phyloP scores from a whole-genome alignment of 2,329 filamentous ascomycete species.

The Ophiocordyceps camponoti-floridani region DNA sequence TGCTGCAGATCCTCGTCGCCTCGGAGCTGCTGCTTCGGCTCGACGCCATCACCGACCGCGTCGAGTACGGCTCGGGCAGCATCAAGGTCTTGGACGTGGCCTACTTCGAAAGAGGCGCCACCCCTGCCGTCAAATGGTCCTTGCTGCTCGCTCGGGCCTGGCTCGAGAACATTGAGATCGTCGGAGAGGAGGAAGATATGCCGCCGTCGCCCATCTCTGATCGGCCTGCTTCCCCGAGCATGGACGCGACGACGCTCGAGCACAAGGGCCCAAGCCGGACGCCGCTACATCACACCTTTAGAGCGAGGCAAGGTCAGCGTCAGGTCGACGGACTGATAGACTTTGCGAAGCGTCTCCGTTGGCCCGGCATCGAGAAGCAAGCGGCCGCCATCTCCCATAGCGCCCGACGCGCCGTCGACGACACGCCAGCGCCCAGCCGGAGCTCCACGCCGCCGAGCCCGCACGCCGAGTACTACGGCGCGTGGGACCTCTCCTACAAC shows the following conservation, averaged over 20 bases:
- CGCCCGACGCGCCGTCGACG: conserved; percentile 20
- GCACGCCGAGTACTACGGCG: conserved; percentile 25
- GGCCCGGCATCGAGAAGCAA: conserved; percentile 41
- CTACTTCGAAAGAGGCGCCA: conserved; percentile 44
- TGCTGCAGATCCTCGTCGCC: conserved; percentile 46
- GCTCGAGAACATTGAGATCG: conserved; percentile 49
- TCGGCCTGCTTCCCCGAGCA: background rate
- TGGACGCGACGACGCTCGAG: background rate
- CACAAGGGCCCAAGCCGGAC: conserved; percentile 17
- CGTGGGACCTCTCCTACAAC: conserved; percentile 17
- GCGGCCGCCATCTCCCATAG: conserved; percentile 29
- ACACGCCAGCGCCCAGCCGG: conserved; percentile 15
- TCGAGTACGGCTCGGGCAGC: conserved; percentile 32
- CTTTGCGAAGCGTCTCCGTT: conserved; percentile 43
- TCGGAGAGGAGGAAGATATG: conserved; percentile 19
- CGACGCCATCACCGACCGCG: conserved; percentile 42
- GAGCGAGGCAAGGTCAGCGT: conserved; percentile 35
- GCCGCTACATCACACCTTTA: conserved; percentile 27
- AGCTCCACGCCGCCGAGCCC: conserved; percentile 15
- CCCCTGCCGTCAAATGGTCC: conserved; percentile 47
- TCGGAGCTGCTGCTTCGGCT: conserved; percentile 48
- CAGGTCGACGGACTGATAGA: conserved; percentile 44
- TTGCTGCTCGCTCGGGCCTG: conserved; percentile 44
- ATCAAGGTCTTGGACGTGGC: conserved; percentile 38
- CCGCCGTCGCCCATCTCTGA: conserved; percentile 1